Evolutionary conservation across 1,139 yeast species (phyloP).

Genomic region (Pichia sp.): DNA sequence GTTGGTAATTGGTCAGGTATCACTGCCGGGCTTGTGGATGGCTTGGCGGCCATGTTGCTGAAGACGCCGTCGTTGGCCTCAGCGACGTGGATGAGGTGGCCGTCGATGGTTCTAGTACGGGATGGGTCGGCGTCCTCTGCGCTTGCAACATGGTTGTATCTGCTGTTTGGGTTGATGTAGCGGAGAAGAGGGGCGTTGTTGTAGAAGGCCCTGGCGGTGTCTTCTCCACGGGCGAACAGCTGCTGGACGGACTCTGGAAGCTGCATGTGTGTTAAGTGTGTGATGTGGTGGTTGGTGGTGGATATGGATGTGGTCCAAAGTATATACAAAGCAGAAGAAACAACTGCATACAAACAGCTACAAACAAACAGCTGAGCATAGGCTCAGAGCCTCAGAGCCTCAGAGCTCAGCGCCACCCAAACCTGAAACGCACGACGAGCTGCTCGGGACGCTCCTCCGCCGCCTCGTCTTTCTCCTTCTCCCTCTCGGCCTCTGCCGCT

Average conservation of each 20-base stretch:
- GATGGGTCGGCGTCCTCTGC: constrained; percentile 14
- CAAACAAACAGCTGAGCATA: no score
- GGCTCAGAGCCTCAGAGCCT: not conserved
- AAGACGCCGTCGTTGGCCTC: constrained; percentile 84
- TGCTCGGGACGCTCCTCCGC: not conserved
- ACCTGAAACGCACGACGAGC: constrained; percentile 11
- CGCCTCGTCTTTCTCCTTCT: not conserved
- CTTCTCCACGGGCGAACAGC: not conserved
- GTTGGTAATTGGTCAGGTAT: constrained; percentile 70
- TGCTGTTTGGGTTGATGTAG: constrained; percentile 23
- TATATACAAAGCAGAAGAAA: no score
- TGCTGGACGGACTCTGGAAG: not conserved
- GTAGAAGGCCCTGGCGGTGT: constrained; percentile 12
- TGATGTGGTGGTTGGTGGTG: not conserved
- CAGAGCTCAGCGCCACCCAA: constrained; percentile 14
- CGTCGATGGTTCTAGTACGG: constrained; percentile 14
- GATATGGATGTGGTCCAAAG: no score
- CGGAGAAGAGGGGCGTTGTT: constrained; percentile 31
- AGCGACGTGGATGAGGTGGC: constrained; percentile 34
- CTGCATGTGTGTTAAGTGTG: not conserved
- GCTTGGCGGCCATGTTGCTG: constrained; percentile 83
- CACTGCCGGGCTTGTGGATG: constrained; percentile 41
- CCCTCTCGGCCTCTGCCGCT: not conserved
- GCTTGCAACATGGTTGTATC: constrained; percentile 23
- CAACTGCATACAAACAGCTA: no score